Evolutionary conservation across 352 stramenopile genomes (phyloP).

Genomic region (Pythium rhizo-oryzae): DNA sequence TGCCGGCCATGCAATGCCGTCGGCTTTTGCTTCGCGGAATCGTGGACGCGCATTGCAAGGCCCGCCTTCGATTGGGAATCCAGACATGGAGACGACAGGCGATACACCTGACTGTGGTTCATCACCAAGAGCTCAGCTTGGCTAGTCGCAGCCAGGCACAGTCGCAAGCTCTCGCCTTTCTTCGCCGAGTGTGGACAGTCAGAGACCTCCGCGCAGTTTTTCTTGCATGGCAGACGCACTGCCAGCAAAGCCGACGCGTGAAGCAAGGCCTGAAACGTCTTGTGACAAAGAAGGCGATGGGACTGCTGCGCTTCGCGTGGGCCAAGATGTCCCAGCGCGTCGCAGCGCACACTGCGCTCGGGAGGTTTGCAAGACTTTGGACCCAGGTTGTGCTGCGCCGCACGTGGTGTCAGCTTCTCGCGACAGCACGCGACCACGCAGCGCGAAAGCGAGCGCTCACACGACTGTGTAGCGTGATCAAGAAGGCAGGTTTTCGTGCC

Average conservation of each 20-base stretch:
- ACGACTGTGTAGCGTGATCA: neutral
- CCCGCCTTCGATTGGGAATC: neutral
- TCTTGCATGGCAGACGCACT: slow-evolving; percentile 3
- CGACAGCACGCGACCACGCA: no score
- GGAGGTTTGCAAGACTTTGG: neutral
- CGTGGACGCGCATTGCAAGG: neutral
- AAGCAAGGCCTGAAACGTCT: neutral
- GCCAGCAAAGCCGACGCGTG: neutral
- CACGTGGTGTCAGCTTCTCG: neutral
- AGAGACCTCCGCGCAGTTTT: slow-evolving; percentile 6
- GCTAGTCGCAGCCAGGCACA: neutral
- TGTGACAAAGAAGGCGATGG: neutral
- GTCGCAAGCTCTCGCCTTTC: neutral
- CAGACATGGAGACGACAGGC: slow-evolving; percentile 2
- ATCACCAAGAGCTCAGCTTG: neutral
- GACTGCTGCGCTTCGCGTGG: neutral
- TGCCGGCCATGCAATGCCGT: neutral
- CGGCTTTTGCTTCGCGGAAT: slow-evolving; percentile 1
- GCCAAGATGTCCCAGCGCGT: neutral
- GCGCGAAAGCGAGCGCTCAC: neutral
- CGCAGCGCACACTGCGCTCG: neutral
- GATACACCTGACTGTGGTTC: neutral
- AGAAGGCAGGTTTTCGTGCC: neutral
- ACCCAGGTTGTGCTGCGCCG: neutral
- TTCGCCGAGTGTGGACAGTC: slow-evolving; percentile 12